A percentile compares a stretch with the other conserved stretches of the same genome.
Evolutionary conservation across 2,329 filamentous ascomycete species (phyloP).

Genomic region (Apiospora rasikravindrae): DNA sequence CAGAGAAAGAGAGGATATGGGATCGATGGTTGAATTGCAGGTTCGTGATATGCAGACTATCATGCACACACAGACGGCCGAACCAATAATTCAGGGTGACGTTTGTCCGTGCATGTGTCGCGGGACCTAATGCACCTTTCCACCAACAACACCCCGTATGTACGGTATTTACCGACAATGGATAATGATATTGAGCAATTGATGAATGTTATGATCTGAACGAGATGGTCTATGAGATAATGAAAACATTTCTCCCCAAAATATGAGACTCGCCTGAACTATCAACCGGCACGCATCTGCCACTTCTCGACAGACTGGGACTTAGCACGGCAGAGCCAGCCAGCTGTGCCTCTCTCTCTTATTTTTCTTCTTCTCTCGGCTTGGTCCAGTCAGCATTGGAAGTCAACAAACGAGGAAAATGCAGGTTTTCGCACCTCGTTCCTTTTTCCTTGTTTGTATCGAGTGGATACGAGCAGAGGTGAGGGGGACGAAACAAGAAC

Average conservation of each 20-base stretch:
- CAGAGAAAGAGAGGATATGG: not conserved
- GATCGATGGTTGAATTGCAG: slow-evolving; percentile 1
- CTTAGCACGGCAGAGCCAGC: not conserved
- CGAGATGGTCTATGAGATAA: not conserved
- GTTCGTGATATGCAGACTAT: slow-evolving; percentile 2
- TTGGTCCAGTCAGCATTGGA: not conserved
- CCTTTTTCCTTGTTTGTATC: slow-evolving; percentile 13
- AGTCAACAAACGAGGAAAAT: slow-evolving; percentile 10
- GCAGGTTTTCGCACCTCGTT: slow-evolving; percentile 7
- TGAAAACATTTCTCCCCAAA: not conserved
- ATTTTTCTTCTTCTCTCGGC: not conserved
- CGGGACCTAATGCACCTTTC: slow-evolving; percentile 8
- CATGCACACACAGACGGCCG: slow-evolving; percentile 10
- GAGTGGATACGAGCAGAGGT: not conserved
- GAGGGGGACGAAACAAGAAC: slow-evolving; percentile 13
- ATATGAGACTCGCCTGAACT: not conserved
- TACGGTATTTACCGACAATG: not conserved
- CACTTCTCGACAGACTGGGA: not conserved
- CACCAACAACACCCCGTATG: slow-evolving; percentile 4
- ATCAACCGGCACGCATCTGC: not conserved
- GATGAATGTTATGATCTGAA: not conserved
- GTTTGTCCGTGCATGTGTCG: slow-evolving; percentile 8
- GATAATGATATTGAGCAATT: not conserved
- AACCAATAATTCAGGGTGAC: slow-evolving; percentile 6
- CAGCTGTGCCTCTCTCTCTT: not conserved